Base-by-base conservation (phyloP, 495 filamentous ascomycete genomes). In the Stereocaulon alpinum region DNA sequence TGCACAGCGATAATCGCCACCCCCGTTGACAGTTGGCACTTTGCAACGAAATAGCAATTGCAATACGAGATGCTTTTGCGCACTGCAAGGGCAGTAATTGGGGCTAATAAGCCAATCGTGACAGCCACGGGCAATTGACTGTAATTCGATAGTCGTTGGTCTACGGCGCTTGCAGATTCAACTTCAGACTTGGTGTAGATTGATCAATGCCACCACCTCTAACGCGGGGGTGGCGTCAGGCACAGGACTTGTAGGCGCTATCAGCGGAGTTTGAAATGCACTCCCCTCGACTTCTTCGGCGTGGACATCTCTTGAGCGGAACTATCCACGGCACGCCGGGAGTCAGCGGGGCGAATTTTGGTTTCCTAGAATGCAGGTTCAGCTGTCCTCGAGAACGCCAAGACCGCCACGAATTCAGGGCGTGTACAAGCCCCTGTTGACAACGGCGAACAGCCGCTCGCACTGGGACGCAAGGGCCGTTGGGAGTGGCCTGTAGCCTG, bases 301-400 rank as follows among this genome's bases (percentile, higher is more conserved):
- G 34, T 52, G 49, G 15, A 52, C 49, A 30, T 52, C 49, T 27
- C 49, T 29, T 52, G 49, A 18, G n/a, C 30, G 49, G 49, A 34
- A 52, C n/a, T 34, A 2, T 17, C 34, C 2, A 47, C 12, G 22
- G 42, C 14, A 40, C 17, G 20, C 15, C 37, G 20, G 32, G 40
- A 32, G 15, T 49, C 32, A 59, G 24, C 15, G 56, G 56, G 56
- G 45, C 45, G 34, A 11, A 0, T 56, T 56, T 51, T 50, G 47
- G 18, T 45, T 42, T 55, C 41, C 40, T 44, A 41, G 40, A 47
- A 40, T 42, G 41, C 42, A 30, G 18, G 27, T 47, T 60, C 49
- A 60, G 58, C 58, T 60, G 49, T 34, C 12, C 49, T 44, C 29
- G n/a, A 40, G 40, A 22, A 44, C 45, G 24, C 29, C 45, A 42